These are phyloP conservation scores for Phlebiopsis gigantea DNA, from an alignment of 768 basidiomycete species.

Conservation along the genomic window DNA sequence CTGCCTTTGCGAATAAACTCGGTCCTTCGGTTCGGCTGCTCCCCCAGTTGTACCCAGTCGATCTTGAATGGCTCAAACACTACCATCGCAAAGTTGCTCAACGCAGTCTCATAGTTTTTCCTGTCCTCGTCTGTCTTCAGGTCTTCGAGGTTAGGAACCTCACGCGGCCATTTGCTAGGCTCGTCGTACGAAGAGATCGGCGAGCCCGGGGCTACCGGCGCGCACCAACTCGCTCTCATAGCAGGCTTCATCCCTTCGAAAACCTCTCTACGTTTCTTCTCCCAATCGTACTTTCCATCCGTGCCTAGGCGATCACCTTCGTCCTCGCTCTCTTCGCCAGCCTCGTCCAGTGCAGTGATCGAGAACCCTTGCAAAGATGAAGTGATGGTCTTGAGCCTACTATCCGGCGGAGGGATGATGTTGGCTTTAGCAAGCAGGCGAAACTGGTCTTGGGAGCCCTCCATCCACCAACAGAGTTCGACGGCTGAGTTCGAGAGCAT, in stretches of 20 bases:
- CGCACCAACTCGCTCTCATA: constrained; percentile 70
- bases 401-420: constrained; percentile 47
- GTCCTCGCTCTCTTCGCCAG: constrained; percentile 8
- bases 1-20: constrained; percentile 39
- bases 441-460: constrained; percentile 64
- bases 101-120: constrained; percentile 45
- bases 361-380: constrained; percentile 26
- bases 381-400: constrained; percentile 30
- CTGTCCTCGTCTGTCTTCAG: constrained; percentile 35
- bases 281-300: constrained; percentile 52
- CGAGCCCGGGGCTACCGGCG: constrained; percentile 56
- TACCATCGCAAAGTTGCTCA: constrained; percentile 66
- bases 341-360: constrained; percentile 12
- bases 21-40: constrained; percentile 53
- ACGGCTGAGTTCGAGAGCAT: constrained; percentile 43
- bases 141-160: constrained; percentile 41
- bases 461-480: constrained; percentile 74
- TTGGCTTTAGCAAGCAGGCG: constrained; percentile 56
- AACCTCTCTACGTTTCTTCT: constrained; percentile 49
- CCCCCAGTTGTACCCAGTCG: constrained; percentile 61
- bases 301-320: neutral
- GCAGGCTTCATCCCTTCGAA: constrained; percentile 55
- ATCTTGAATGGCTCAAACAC: constrained; percentile 66
- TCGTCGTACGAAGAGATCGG: constrained; percentile 47
- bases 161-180: constrained; percentile 55